phyloP scores from a whole-genome alignment of 2,329 filamentous ascomycete genomes.

The Ceratocystis cubensis region DNA sequence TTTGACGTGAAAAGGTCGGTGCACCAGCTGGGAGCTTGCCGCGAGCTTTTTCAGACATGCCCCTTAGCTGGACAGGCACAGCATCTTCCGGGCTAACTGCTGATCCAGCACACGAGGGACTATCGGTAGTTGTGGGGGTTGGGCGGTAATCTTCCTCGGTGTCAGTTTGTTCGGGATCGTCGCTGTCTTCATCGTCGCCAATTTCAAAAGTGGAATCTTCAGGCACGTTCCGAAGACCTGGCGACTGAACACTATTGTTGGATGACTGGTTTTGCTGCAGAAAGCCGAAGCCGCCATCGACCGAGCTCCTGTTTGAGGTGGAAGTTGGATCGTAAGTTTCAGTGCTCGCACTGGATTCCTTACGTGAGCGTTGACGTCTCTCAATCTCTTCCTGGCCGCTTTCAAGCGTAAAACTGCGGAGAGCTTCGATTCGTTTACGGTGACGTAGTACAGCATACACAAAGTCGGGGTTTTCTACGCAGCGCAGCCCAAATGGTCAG shows the following conservation, averaged over 20 bases:
- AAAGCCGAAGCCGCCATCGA: slow-evolving; percentile 56
- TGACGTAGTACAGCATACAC: slow-evolving; percentile 69
- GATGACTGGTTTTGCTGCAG: slow-evolving; percentile 38
- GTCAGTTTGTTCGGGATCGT: slow-evolving; percentile 41
- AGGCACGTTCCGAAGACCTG: slow-evolving; percentile 53
- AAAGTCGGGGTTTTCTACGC: slow-evolving; percentile 63
- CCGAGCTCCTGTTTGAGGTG: slow-evolving; percentile 41
- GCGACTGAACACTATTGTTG: slow-evolving; percentile 30
- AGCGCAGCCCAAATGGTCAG: slow-evolving; percentile 3
- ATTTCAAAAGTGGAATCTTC: slow-evolving; percentile 74
- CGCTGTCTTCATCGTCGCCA: slow-evolving; percentile 66
- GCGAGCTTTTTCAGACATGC: slow-evolving; percentile 93
- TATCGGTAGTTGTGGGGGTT: slow-evolving; percentile 48
- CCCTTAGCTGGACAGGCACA: slow-evolving; percentile 67
- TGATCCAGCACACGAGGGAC: slow-evolving; percentile 54
- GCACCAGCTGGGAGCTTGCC: slow-evolving; percentile 86
- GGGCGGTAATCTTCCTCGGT: slow-evolving; percentile 33
- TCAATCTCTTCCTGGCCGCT: slow-evolving; percentile 87
- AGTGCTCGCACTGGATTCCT: slow-evolving; percentile 45
- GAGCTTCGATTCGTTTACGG: slow-evolving; percentile 68
- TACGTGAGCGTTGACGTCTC: slow-evolving; percentile 55
- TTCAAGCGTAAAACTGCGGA: slow-evolving; percentile 80
- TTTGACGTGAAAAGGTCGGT: slow-evolving; percentile 76
- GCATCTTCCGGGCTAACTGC: slow-evolving; percentile 59
- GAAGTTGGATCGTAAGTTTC: slow-evolving; percentile 39